A percentile compares a stretch with the other conserved stretches of the same genome.
Conservation (phyloP, 345 rosid species). For the Eucalyptus pauciflora region DNA sequence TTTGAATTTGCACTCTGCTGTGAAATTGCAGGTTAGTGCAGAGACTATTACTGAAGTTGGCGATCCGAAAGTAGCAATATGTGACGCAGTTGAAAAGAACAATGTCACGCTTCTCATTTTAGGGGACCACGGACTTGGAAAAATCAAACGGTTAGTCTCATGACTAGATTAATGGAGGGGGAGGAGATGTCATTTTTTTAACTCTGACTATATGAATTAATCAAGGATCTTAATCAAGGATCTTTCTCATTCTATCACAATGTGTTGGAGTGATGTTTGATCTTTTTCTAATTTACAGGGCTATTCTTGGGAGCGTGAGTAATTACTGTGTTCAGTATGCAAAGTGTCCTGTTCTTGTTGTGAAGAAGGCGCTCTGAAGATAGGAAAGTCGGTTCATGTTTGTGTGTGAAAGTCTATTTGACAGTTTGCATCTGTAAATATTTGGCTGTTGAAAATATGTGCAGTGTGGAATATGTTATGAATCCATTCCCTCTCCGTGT, state of each 20-base stretch:
- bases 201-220: not conserved
- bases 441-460: not conserved
- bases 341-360: conserved; percentile 50
- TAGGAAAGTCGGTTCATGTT: not conserved
- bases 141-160: conserved; percentile 28
- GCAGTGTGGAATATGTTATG: not conserved
- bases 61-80: conserved; percentile 44
- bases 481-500: not conserved
- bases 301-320: conserved; percentile 15
- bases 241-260: not conserved
- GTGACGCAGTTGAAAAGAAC: conserved; percentile 44
- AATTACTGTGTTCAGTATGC: conserved; percentile 34
- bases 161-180: not conserved
- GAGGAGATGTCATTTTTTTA: not conserved
- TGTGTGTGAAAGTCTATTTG: too few species aligned
- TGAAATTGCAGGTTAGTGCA: conserved; percentile 16
- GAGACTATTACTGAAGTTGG: conserved; percentile 40
- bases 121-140: conserved; percentile 32
- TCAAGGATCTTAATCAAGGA: not conserved
- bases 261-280: not conserved
- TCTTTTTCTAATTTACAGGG: not conserved
- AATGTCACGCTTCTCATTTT: conserved; percentile 41
- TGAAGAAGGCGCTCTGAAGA: conserved; percentile 3
- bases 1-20: not conserved
- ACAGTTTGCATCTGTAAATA: not conserved